Conservation (phyloP, 352 stramenopile genomes). For the Globisporangium uncinulatum region DNA sequence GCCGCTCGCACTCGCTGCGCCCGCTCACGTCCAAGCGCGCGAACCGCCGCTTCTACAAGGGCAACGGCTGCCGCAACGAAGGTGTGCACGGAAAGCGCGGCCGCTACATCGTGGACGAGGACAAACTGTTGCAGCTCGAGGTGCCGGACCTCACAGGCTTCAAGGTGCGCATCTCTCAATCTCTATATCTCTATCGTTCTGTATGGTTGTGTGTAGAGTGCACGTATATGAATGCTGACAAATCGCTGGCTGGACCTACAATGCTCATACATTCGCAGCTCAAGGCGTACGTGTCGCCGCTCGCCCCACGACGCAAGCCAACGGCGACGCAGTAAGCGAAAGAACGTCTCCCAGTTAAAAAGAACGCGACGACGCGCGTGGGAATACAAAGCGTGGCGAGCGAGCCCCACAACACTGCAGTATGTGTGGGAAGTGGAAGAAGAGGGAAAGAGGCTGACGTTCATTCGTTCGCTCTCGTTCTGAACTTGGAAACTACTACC, state of each 20-base stretch:
- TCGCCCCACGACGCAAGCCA: conserved; percentile 49
- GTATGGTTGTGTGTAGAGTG: not conserved
- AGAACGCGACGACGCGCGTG: too few relatives aligned
- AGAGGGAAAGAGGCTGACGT: too few relatives aligned
- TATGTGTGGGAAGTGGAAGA: too few relatives aligned
- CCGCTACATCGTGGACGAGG: conserved; percentile 89
- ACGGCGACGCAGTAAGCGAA: conserved; percentile 9
- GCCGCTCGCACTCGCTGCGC: conserved; percentile 71
- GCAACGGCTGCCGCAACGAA: conserved; percentile 91
- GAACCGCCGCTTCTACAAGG: conserved; percentile 95
- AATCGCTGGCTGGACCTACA: not conserved
- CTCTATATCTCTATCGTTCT: too few relatives aligned
- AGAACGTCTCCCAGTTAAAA: not conserved
- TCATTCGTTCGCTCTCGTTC: too few relatives aligned
- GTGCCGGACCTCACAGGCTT: conserved; percentile 93
- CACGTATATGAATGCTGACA: not conserved
- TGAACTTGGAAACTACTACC: too few relatives aligned
- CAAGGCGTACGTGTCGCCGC: conserved; percentile 80
- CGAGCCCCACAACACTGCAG: too few relatives aligned
- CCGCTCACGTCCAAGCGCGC: conserved; percentile 92
- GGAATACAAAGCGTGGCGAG: too few relatives aligned
- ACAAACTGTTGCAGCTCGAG: conserved; percentile 90
- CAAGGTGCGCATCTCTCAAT: conserved; percentile 52
- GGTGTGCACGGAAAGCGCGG: conserved; percentile 88
- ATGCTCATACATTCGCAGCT: conserved; percentile 27